Evolutionary conservation across 352 stramenopile species (phyloP).

Genomic region (Pythium sukuiense): DNA sequence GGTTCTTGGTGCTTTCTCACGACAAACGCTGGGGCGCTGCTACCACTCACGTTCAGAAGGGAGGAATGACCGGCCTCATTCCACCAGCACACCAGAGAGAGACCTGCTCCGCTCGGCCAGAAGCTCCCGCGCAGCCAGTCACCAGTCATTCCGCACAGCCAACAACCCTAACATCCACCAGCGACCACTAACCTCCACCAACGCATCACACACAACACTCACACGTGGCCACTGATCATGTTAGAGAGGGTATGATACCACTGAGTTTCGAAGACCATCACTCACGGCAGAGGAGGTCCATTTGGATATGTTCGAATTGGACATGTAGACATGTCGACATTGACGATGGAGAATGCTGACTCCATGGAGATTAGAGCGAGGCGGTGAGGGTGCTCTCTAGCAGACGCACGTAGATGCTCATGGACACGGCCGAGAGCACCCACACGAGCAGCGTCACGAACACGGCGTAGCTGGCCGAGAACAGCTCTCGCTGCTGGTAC

Average conservation of each 20-base stretch:
- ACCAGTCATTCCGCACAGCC: conserved; percentile 25
- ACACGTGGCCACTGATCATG: not conserved
- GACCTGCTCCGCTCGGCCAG: not conserved
- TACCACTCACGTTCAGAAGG: conserved; percentile 73
- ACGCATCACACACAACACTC: conserved; percentile 12
- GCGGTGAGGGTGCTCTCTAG: conserved; percentile 3
- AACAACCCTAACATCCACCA: conserved; percentile 22
- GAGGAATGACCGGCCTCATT: conserved; percentile 49
- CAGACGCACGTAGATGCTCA: conserved; percentile 11
- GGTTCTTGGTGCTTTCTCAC: conserved; percentile 21
- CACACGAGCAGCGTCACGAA: conserved; percentile 56
- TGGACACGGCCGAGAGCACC: conserved; percentile 27
- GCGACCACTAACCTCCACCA: conserved; percentile 13
- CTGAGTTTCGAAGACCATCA: not conserved
- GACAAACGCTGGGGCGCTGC: conserved; percentile 49
- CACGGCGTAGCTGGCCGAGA: conserved; percentile 44
- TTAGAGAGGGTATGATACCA: not conserved
- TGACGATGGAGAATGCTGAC: not conserved
- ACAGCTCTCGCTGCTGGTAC: conserved; percentile 48
- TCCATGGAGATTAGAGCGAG: not conserved
- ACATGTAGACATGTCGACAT: not conserved
- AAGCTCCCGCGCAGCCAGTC: not conserved
- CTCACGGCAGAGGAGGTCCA: not conserved
- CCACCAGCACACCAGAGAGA: not conserved
- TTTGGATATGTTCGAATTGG: not conserved